A percentile compares a stretch with the other conserved stretches of the same genome.
These are phyloP conservation scores for Opeltia flavorubescens DNA, from an alignment of 495 filamentous ascomycete species.

Conservation along the genomic window DNA sequence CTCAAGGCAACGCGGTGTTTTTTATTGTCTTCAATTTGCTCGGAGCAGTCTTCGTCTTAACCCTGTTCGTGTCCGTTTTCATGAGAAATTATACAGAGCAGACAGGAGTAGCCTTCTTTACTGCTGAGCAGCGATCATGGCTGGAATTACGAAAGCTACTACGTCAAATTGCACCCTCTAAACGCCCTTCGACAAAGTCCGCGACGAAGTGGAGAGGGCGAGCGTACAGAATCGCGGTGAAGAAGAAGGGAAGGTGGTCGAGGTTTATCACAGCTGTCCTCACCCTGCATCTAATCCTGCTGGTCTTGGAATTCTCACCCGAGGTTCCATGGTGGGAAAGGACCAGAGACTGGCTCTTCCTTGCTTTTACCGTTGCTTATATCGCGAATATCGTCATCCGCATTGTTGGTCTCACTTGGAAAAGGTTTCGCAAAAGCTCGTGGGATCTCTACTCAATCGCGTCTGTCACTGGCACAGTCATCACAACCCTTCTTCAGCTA, in stretches of 20 bases:
- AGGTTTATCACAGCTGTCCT: conserved; percentile 62
- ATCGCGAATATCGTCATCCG: conserved; percentile 73
- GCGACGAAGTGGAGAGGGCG: conserved; percentile 69
- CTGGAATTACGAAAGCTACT: conserved; percentile 87
- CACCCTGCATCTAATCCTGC: conserved; percentile 65
- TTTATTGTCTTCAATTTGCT: conserved; percentile 95
- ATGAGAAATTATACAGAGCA: conserved; percentile 99
- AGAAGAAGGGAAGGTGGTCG: conserved; percentile 92
- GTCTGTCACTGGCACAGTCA: conserved; percentile 69
- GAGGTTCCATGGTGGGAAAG: conserved; percentile 45
- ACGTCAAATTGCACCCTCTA: conserved; percentile 85
- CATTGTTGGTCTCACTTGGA: conserved; percentile 82
- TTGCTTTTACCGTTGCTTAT: conserved; percentile 75
- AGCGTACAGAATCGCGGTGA: conserved; percentile 87
- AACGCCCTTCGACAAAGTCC: conserved; percentile 60
- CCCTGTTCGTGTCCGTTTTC: conserved; percentile 96
- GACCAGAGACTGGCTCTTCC: conserved; percentile 50
- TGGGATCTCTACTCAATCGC: conserved; percentile 90
- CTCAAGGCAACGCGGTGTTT: conserved; percentile 80
- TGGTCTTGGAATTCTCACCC: conserved; percentile 75
- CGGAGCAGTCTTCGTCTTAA: conserved; percentile 93
- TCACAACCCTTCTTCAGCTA: conserved; percentile 58
- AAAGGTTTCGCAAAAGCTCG: conserved; percentile 77
- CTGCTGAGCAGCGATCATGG: conserved; percentile 94
- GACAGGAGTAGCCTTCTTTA: conserved; percentile 92